Conservation (phyloP, 345 rosid genomes). For the Populus simonii region DNA sequence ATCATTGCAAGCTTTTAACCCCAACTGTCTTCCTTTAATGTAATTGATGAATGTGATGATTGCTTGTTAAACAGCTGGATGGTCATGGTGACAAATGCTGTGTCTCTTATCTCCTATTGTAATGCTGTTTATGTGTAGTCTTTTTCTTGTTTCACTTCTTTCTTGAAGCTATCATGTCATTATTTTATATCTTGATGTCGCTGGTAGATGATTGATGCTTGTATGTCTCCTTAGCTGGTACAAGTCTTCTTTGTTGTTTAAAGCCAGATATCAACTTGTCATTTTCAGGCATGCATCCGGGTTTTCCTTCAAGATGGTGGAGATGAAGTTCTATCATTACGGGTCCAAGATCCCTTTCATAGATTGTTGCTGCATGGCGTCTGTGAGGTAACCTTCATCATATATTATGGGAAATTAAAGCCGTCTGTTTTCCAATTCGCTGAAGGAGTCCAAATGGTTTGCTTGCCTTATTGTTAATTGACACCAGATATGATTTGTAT, state of each 20-base stretch:
- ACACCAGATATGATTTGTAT: not conserved
- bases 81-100: no score
- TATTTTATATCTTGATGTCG: not conserved
- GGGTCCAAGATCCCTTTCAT: conserved; percentile 86
- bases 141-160: not conserved
- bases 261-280: not conserved
- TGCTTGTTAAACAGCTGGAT: not conserved
- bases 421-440: not conserved
- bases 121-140: not conserved
- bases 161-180: not conserved
- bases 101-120: not conserved
- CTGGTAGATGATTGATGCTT: not conserved
- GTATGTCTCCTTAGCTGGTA: not conserved
- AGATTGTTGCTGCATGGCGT: conserved; percentile 90
- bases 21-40: not conserved
- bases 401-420: not conserved
- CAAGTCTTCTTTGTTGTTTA: not conserved
- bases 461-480: not conserved
- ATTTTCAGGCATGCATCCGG: conserved; percentile 57
- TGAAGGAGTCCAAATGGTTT: not conserved
- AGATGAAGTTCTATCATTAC: conserved; percentile 54
- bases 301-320: conserved; percentile 50
- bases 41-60: not conserved
- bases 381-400: conserved; percentile 62
- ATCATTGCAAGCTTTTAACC: not conserved